Conservation (phyloP, 148 eudicot species). For the Nepenthes mirabilis region DNA sequence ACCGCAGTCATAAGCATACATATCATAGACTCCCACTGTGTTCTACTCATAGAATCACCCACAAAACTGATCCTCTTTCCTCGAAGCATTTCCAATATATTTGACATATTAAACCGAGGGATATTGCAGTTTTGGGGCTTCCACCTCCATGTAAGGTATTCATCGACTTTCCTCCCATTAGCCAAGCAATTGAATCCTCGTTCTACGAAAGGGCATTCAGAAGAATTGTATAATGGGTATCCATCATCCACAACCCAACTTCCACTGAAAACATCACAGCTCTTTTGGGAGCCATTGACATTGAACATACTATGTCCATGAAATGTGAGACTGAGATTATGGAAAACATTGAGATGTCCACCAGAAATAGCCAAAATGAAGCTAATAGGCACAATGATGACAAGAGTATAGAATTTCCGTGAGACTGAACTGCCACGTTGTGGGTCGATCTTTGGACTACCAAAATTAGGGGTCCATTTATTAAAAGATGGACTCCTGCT, state of each 20-base stretch:
- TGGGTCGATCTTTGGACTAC: constrained; percentile 25
- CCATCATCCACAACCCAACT: constrained; percentile 35
- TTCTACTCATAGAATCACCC: constrained; percentile 72
- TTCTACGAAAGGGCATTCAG: constrained; percentile 50
- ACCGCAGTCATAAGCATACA: constrained; percentile 66
- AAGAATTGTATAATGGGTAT: constrained; percentile 53
- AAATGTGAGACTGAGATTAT: constrained; percentile 22
- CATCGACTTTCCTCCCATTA: constrained; percentile 41
- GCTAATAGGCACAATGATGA: constrained; percentile 31
- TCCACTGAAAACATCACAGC: constrained; percentile 46
- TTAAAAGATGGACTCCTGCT: constrained; percentile 32
- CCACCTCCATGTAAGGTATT: constrained; percentile 59
- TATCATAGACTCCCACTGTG: constrained; percentile 64
- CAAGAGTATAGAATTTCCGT: constrained; percentile 14
- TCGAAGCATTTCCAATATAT: constrained; percentile 30
- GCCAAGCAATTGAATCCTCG: constrained; percentile 56
- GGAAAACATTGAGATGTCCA: constrained; percentile 33
- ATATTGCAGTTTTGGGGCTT: constrained; percentile 40
- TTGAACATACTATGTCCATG: constrained; percentile 13
- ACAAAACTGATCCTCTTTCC: constrained; percentile 56
- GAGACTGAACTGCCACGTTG: constrained; percentile 19
- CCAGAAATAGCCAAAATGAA: constrained; percentile 27
- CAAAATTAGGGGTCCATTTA: constrained; percentile 19
- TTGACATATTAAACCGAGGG: constrained; percentile 27
- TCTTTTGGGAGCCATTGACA: background rate